Base-by-base conservation (phyloP, 768 basidiomycete genomes). In the Dioszegia aurantiaca region DNA sequence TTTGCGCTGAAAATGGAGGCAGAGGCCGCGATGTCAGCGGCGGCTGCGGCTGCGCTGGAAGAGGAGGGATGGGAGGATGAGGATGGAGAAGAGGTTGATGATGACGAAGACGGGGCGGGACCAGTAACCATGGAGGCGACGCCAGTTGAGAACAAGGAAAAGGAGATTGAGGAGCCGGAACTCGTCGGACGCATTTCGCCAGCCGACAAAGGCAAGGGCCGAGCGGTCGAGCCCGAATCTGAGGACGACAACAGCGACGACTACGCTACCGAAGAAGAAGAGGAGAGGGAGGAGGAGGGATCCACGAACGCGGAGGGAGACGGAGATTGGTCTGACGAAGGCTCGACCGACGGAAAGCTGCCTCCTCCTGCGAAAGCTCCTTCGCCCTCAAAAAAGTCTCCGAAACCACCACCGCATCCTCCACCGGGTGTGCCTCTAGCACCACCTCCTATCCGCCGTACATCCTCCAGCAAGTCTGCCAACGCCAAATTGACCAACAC, bases 21-120 rank as follows among this genome's bases (percentile, higher is more conserved):
- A 27, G 65, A 64, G 23, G 56, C 61, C 41, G 59, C 33, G 33
- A 6, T 33, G 14, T 33, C 33, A 14, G 33, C 33, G 14, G 33
- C 33, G 33, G 33, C 33, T 6, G 33, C 33, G 14, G 33, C 33
- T 6, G 33, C 33, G 33, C 8, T 55, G 27, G 65, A 72, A 19
- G 73, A 74, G 53, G 71, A 62, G 51, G 72, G 65, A 9, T 73
- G 68, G 66, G 72, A 73, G 46, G 71, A 73, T 36, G 67, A 68
- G 33, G 33, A 33, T 24, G 70, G 59, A 8, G 70, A 70, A 30
- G 65, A 62, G 60, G 61, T 53, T 26, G 66, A 68, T 31, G 66
- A 68, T 12, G 63, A 59, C 3, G 58, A 12, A 1, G 58, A 45
- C 19, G 33, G 30, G 16, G 24, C 16, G 58, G 31, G 33, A 52